A percentile compares a stretch with the other conserved stretches of the same genome.
These are phyloP conservation scores for Xylaria scruposa DNA, from an alignment of 495 filamentous ascomycete genomes.

Conservation along the genomic window DNA sequence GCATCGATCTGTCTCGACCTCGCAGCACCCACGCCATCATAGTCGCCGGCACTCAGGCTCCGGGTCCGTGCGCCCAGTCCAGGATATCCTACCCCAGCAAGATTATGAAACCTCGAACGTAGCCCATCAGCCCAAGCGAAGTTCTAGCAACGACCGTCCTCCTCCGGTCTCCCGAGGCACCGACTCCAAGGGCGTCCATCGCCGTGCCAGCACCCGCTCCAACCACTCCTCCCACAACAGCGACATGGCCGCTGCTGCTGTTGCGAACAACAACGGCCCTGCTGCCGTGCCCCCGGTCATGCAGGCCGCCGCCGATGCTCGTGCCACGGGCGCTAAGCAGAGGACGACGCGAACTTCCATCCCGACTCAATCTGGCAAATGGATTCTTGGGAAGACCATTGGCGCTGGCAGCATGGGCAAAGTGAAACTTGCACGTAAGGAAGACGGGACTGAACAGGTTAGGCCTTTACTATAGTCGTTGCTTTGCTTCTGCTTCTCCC, in stretches of 20 bases:
- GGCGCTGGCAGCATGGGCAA: conserved; percentile 98
- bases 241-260: conserved; percentile 61
- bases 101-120: conserved; percentile 53
- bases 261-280: conserved; percentile 54
- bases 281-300: conserved; percentile 50
- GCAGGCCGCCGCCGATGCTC: conserved; percentile 53
- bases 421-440: conserved; percentile 84
- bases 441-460: conserved; percentile 83
- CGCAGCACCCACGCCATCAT: conserved; percentile 42
- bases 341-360: conserved; percentile 79
- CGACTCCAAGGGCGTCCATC: conserved; percentile 52
- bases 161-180: conserved; percentile 44
- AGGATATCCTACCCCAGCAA: conserved; percentile 45
- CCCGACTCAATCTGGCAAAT: conserved; percentile 82
- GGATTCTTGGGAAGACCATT: conserved; percentile 95
- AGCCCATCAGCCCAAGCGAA: conserved; percentile 47
- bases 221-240: conserved; percentile 27
- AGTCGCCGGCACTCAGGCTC: conserved; percentile 39
- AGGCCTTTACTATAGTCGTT: conserved; percentile 30
- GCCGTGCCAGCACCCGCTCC: conserved; percentile 49
- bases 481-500: conserved; percentile 6
- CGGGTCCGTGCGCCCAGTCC: conserved; percentile 43
- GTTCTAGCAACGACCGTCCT: conserved; percentile 49
- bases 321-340: conserved; percentile 54
- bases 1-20: conserved; percentile 39